phyloP scores from a whole-genome alignment of 495 filamentous ascomycete species.

The Xylaria intraflava region DNA sequence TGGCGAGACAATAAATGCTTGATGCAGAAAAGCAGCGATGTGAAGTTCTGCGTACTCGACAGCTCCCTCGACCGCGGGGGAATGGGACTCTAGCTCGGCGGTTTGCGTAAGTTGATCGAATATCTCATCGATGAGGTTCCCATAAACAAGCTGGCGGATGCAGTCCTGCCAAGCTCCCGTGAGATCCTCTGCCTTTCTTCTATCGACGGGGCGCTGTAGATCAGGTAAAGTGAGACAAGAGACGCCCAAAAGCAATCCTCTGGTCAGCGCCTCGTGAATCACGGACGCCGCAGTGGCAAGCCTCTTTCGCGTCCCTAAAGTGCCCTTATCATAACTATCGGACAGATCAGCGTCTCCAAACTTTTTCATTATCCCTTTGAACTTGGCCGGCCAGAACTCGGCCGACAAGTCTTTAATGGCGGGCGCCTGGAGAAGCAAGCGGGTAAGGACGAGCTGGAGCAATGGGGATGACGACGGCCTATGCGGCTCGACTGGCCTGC shows the following conservation, averaged over 20 bases:
- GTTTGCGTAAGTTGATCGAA: constrained; percentile 49
- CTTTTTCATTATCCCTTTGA: constrained; percentile 41
- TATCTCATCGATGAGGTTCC: constrained; percentile 50
- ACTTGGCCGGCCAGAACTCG: constrained; percentile 51
- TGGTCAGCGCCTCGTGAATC: constrained; percentile 52
- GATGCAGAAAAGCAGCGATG: constrained; percentile 57
- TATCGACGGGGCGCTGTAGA: constrained; percentile 44
- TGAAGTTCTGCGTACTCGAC: constrained; percentile 54
- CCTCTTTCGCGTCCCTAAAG: constrained; percentile 56
- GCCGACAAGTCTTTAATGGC: constrained; percentile 48
- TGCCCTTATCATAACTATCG: constrained; percentile 64
- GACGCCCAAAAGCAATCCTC: constrained; percentile 50
- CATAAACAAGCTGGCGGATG: constrained; percentile 51
- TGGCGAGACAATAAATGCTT: constrained; percentile 54
- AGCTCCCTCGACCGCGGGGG: constrained; percentile 46
- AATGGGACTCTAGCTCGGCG: constrained; percentile 50
- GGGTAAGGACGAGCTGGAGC: constrained; percentile 51
- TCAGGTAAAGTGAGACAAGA: constrained; percentile 25
- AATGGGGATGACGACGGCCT: constrained; percentile 44
- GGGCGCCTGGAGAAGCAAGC: constrained; percentile 50
- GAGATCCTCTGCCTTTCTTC: constrained; percentile 46
- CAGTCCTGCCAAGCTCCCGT: constrained; percentile 50
- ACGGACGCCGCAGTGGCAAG: constrained; percentile 56
- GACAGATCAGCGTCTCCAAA: constrained; percentile 54
- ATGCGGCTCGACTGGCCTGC: background rate